Evolutionary conservation across 768 basidiomycete genomes (phyloP).

Genomic region (Suillus paluster): DNA sequence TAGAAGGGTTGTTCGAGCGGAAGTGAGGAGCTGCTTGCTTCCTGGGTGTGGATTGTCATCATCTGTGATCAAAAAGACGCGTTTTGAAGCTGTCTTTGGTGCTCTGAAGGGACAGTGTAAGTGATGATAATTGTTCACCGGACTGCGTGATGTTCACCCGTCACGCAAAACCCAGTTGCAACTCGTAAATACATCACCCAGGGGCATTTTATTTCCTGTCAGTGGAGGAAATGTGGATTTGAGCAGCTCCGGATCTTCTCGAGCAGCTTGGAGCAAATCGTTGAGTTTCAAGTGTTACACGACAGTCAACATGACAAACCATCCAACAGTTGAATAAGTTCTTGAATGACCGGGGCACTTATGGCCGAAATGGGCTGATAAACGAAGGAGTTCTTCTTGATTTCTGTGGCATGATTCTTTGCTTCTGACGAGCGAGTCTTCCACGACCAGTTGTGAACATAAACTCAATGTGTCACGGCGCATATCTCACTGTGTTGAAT

Average conservation of each 20-base stretch:
- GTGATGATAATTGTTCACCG: constrained; percentile 3
- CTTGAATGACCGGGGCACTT: constrained; percentile 80
- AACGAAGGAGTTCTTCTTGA: constrained; percentile 71
- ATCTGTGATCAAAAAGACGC: constrained; percentile 92
- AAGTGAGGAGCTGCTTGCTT: constrained; percentile 64
- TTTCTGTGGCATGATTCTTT: constrained; percentile 53
- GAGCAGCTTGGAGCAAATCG: constrained; percentile 50
- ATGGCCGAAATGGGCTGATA: constrained; percentile 80
- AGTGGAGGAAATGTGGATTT: constrained; percentile 67
- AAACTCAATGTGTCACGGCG: not conserved
- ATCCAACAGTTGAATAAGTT: constrained; percentile 77
- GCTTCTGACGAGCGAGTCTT: constrained; percentile 32
- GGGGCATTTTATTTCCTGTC: constrained; percentile 61
- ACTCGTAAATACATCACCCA: constrained; percentile 90
- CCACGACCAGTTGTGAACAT: not conserved
- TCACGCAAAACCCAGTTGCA: constrained; percentile 91
- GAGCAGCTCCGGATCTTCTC: constrained; percentile 64
- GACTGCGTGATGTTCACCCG: constrained; percentile 51
- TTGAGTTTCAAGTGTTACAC: constrained; percentile 6
- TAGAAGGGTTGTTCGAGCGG: constrained; percentile 72
- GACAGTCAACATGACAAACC: constrained; percentile 47
- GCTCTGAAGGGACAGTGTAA: constrained; percentile 50
- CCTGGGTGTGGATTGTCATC: constrained; percentile 51
- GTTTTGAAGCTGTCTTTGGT: constrained; percentile 87
- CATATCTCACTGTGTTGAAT: constrained; percentile 82